Conservation (phyloP, 2,329 filamentous ascomycete species). For the Curvularia verruculosa region DNA sequence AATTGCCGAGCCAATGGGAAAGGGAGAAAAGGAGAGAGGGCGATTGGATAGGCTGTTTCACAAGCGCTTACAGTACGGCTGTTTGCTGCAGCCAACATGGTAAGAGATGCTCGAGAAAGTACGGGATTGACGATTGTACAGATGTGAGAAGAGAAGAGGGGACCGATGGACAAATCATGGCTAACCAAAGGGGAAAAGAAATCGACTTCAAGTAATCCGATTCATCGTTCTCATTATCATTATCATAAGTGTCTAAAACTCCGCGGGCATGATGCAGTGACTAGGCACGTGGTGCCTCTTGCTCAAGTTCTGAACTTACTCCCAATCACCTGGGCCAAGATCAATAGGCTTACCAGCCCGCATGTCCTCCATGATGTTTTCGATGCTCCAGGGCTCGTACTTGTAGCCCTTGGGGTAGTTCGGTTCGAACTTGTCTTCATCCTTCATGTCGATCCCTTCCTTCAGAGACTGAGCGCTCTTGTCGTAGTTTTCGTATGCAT, state of each 20-base stretch:
- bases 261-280: not conserved
- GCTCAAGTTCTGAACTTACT: constrained; percentile 22
- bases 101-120: no score
- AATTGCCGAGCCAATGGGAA: no score
- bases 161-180: no score
- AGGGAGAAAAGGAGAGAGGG: no score
- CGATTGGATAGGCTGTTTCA: no score
- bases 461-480: constrained; percentile 52
- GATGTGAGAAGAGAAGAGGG: no score
- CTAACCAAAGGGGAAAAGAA: no score
- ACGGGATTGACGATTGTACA: no score
- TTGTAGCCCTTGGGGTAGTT: constrained; percentile 54
- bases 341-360: constrained; percentile 43
- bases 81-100: no score
- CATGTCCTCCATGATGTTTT: constrained; percentile 52
- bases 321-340: constrained; percentile 47
- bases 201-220: no score
- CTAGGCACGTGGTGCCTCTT: not conserved
- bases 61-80: no score
- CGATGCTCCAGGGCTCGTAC: constrained; percentile 52
- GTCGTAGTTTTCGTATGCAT: constrained; percentile 54
- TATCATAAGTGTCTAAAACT: not conserved
- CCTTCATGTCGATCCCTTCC: constrained; percentile 51
- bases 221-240: not conserved
- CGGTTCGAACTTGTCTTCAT: constrained; percentile 50